A percentile compares a stretch with the other conserved stretches of the same genome.
Conservation (phyloP, 1,284 basidiomycete species). For the Ceratobasidium sp. region DNA sequence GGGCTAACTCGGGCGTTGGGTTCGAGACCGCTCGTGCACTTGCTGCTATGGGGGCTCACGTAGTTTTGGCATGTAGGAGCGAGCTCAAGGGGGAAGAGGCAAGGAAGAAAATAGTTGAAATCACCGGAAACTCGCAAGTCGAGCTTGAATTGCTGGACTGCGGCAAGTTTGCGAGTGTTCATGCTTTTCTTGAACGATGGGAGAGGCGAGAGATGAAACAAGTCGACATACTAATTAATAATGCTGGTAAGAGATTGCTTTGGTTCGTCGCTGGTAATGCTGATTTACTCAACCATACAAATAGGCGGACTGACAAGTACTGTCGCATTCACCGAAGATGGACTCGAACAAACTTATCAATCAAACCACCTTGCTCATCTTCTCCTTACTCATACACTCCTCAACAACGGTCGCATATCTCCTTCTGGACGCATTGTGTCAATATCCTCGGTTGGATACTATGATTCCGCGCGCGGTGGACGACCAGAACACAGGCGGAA, state of each 20-base stretch:
- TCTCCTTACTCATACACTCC: slow-evolving; percentile 29
- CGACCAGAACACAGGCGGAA: slow-evolving; percentile 1
- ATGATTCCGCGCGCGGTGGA: slow-evolving; percentile 23
- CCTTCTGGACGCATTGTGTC: slow-evolving; percentile 31
- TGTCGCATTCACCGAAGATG: slow-evolving; percentile 19
- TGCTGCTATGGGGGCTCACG: slow-evolving; percentile 35
- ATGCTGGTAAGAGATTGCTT: slow-evolving; percentile 34
- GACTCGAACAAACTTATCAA: slow-evolving; percentile 34
- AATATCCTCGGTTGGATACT: slow-evolving; percentile 30
- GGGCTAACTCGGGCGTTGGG: slow-evolving; percentile 38
- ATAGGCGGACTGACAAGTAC: slow-evolving; percentile 27
- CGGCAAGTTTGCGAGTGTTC: slow-evolving; percentile 26
- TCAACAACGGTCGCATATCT: slow-evolving; percentile 29
- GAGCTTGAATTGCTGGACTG: slow-evolving; percentile 35
- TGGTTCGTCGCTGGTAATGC: neutral
- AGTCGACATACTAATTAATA: slow-evolving; percentile 39
- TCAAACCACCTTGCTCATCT: slow-evolving; percentile 31
- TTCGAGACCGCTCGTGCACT: slow-evolving; percentile 33
- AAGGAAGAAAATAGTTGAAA: slow-evolving; percentile 35
- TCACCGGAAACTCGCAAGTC: slow-evolving; percentile 14
- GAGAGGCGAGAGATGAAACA: slow-evolving; percentile 13
- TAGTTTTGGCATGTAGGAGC: slow-evolving; percentile 36
- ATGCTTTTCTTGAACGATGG: slow-evolving; percentile 37
- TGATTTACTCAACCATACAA: neutral
- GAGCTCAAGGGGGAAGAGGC: slow-evolving; percentile 27